Conservation (phyloP, 495 filamentous ascomycete genomes). For the Neurospora sp. region DNA sequence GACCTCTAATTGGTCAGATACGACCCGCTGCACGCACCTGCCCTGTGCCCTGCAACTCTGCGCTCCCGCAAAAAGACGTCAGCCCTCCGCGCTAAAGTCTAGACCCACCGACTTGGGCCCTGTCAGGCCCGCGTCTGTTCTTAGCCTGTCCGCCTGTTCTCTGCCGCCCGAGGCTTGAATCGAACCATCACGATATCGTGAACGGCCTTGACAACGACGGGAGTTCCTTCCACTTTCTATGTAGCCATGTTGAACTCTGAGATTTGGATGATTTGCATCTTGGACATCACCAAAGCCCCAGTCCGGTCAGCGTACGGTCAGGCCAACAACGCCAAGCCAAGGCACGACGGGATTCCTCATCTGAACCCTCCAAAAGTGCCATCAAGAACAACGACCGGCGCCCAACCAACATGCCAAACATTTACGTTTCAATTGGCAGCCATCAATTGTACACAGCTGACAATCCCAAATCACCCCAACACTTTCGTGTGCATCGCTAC, state of each 20-base stretch:
- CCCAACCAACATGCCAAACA: neutral
- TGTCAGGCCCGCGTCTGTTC: neutral
- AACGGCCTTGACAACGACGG: too few relatives aligned
- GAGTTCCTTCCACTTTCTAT: too few relatives aligned
- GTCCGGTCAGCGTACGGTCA: neutral
- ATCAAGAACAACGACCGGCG: neutral
- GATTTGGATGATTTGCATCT: too few relatives aligned
- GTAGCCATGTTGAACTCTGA: too few relatives aligned
- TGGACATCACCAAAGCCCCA: too few relatives aligned
- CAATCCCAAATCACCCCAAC: neutral
- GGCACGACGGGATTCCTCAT: neutral
- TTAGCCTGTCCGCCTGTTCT: neutral
- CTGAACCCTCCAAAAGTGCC: neutral
- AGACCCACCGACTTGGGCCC: constrained; percentile 8
- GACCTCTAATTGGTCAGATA: neutral
- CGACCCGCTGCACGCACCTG: neutral
- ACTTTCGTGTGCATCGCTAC: too few relatives aligned
- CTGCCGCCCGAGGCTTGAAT: neutral
- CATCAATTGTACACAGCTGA: neutral
- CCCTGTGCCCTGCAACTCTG: neutral
- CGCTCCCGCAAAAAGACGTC: constrained; percentile 8
- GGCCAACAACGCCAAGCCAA: neutral
- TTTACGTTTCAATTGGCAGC: neutral
- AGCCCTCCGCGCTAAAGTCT: constrained; percentile 15
- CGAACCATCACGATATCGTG: neutral